Evolutionary conservation across 805 yeast species (phyloP).

Genomic region (Lipomyces anomalus): DNA sequence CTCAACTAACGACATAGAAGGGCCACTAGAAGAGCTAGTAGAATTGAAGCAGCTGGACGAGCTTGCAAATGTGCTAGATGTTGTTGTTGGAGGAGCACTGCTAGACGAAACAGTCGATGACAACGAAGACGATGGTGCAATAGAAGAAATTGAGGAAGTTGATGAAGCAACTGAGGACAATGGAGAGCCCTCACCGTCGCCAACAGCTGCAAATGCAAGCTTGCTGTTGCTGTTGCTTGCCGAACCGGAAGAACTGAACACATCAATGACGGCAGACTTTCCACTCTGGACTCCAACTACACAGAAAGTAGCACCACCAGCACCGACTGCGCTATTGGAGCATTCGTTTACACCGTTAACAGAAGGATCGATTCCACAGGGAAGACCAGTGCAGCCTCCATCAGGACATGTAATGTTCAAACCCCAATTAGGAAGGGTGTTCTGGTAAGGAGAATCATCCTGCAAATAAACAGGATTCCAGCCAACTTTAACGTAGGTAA

Average conservation of each 20-base stretch:
- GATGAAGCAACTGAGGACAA: not conserved
- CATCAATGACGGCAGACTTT: slow-evolving; percentile 65
- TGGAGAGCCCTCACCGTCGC: slow-evolving; percentile 29
- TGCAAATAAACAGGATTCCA: slow-evolving; percentile 87
- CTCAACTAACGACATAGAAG: too few relatives aligned
- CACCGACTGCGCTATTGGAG: slow-evolving; percentile 41
- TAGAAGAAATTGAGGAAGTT: not conserved
- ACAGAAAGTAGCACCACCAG: slow-evolving; percentile 75
- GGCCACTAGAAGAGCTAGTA: too few relatives aligned
- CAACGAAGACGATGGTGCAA: not conserved
- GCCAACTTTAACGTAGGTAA: slow-evolving; percentile 74
- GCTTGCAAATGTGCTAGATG: too few relatives aligned
- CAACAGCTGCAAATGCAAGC: too few relatives aligned
- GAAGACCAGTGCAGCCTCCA: slow-evolving; percentile 62
- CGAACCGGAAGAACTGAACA: slow-evolving; percentile 38
- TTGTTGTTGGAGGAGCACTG: not conserved
- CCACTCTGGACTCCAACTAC: slow-evolving; percentile 67
- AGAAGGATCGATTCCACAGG: slow-evolving; percentile 79
- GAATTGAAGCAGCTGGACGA: too few relatives aligned
- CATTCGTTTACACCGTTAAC: slow-evolving; percentile 54
- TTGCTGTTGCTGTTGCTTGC: too few relatives aligned
- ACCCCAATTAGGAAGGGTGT: slow-evolving; percentile 44
- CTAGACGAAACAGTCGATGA: not conserved
- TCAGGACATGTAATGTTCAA: slow-evolving; percentile 69
- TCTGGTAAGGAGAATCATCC: slow-evolving; percentile 47